Conservation (phyloP, 331 rosid genomes). For the Ulmus americana region DNA sequence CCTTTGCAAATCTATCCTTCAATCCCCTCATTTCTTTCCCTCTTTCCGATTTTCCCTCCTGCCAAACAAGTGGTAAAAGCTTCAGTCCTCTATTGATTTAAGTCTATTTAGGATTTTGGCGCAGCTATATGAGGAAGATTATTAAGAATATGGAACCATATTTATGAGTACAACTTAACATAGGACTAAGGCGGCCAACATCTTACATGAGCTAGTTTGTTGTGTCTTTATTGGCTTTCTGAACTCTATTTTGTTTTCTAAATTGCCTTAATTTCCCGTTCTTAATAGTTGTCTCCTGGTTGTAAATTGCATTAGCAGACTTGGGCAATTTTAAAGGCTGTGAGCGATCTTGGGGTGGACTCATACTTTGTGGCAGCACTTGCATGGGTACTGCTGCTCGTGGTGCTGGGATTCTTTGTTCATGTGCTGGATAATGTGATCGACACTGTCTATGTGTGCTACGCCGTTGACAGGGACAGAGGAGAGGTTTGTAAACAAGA, state of each 20-base stretch:
- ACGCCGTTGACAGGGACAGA: slow-evolving; percentile 77
- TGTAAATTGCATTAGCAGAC: slow-evolving; percentile 41
- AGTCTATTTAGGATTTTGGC: no score
- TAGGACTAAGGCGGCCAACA: background rate
- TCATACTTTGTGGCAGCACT: slow-evolving; percentile 63
- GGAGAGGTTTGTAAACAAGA: slow-evolving; percentile 90
- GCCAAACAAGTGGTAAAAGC: no score
- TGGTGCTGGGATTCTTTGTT: slow-evolving; percentile 60
- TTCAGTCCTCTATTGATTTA: no score
- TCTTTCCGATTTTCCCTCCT: no score
- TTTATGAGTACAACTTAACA: no score
- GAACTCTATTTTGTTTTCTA: background rate
- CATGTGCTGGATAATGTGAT: slow-evolving; percentile 73
- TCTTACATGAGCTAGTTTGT: background rate
- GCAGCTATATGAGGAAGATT: no score
- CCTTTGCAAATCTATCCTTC: no score
- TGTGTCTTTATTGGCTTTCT: background rate
- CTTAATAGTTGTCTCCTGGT: slow-evolving; percentile 16
- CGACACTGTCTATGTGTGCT: slow-evolving; percentile 77
- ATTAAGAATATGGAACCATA: no score
- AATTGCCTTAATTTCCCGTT: background rate
- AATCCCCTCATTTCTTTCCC: no score
- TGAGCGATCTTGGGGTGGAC: slow-evolving; percentile 42
- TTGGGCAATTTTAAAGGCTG: slow-evolving; percentile 58
- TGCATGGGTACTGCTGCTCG: slow-evolving; percentile 75